phyloP scores from a whole-genome alignment of 345 rosid genomes.

The Corchorus capsularis region DNA sequence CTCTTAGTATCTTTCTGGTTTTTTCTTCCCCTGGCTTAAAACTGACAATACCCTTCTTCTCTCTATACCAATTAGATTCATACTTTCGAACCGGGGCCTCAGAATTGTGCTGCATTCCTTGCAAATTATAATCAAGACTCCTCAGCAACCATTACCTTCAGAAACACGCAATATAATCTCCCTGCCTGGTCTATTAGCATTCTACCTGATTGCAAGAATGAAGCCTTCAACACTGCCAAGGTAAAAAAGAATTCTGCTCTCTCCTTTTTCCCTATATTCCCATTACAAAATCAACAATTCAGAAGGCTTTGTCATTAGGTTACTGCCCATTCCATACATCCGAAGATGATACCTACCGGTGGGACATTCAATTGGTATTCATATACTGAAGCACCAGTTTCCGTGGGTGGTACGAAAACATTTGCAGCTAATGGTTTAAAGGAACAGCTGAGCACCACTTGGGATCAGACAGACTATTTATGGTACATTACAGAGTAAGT shows the following conservation, averaged over 20 bases:
- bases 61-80: conserved; percentile 51
- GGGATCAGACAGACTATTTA: conserved; percentile 58
- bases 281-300: background rate
- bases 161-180: conserved; percentile 59
- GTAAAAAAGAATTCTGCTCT: conserved; percentile 27
- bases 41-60: background rate
- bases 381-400: conserved; percentile 39
- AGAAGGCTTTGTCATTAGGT: conserved; percentile 28
- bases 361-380: conserved; percentile 55
- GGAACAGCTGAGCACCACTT: conserved; percentile 61
- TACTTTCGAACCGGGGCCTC: conserved; percentile 53
- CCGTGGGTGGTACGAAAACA: conserved; percentile 39
- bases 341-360: conserved; percentile 42
- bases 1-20: too few relatives aligned
- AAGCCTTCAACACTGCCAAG: conserved; percentile 80
- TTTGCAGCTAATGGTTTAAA: conserved; percentile 50
- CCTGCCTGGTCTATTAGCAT: conserved; percentile 96
- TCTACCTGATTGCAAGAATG: conserved; percentile 87
- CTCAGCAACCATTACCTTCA: conserved; percentile 56
- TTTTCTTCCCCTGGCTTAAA: background rate
- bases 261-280: background rate
- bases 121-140: conserved; percentile 61
- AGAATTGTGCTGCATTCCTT: conserved; percentile 81
- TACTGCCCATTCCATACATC: conserved; percentile 33
- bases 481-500: conserved; percentile 47